Percentiles rank a stretch among this genome's conserved stretches.
phyloP scores from a whole-genome alignment of 306 rosid genomes.

The Dalbergia oliveri region DNA sequence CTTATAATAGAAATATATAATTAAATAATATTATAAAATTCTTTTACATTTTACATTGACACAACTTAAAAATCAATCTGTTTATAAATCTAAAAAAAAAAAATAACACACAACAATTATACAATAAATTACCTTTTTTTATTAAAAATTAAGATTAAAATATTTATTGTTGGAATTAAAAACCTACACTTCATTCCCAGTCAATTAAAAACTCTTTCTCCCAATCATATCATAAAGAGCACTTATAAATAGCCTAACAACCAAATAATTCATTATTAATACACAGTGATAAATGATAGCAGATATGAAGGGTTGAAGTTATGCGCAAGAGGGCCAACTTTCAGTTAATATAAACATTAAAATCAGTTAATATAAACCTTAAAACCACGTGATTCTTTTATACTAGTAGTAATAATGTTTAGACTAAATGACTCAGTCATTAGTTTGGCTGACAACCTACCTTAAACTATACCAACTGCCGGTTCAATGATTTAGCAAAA shows the following conservation, averaged over 20 bases:
- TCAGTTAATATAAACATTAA: not conserved
- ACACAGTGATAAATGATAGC: not conserved
- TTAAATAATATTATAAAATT: no score
- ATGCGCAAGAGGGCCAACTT: not conserved
- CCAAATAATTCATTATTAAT: not conserved
- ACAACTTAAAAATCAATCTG: no score
- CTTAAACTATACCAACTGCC: not conserved
- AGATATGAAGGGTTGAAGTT: not conserved
- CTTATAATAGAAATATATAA: no score
- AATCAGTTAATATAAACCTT: not conserved
- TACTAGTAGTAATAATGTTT: no score
- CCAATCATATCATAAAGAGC: not conserved
- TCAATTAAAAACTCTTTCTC: not conserved
- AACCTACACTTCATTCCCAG: not conserved
- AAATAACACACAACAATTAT: no score
- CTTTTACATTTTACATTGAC: no score
- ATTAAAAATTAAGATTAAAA: no score
- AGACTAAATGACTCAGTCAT: constrained; percentile 20
- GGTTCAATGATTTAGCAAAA: constrained; percentile 25
- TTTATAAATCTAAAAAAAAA: no score
- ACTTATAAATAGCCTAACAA: no score
- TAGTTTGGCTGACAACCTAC: constrained; percentile 15
- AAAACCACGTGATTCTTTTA: not conserved
- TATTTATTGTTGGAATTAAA: no score
- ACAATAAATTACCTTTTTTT: no score